These are phyloP conservation scores for Porcisia deanei DNA, from an alignment of 208 protist species.

Conservation along the genomic window DNA sequence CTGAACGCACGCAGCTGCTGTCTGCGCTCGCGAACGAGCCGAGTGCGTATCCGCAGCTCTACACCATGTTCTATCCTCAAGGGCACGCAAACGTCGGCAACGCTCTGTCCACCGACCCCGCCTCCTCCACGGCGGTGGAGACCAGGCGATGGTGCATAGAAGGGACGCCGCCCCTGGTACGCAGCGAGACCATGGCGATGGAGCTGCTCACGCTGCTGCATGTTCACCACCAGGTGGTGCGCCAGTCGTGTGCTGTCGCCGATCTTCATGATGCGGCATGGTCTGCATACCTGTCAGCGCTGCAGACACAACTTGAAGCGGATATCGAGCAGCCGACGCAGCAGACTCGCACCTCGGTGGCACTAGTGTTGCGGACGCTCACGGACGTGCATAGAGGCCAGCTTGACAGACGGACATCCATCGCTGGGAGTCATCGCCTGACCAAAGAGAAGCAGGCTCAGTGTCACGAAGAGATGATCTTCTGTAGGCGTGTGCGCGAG, in stretches of 20 bases:
- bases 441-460: background rate
- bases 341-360: background rate
- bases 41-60: constrained; percentile 25
- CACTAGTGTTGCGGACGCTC: constrained; percentile 19
- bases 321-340: background rate
- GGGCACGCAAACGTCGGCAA: constrained; percentile 1
- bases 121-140: background rate
- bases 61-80: constrained; percentile 22
- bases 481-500: constrained; percentile 8
- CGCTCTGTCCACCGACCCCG: background rate
- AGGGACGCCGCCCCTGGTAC: background rate
- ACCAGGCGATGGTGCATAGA: background rate
- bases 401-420: constrained; percentile 5
- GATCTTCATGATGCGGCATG: constrained; percentile 6
- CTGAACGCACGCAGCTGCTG: constrained; percentile 26
- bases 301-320: constrained; percentile 12
- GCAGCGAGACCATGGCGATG: background rate
- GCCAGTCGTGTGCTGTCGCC: too few species aligned
- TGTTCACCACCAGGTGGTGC: background rate
- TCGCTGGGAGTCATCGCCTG: background rate
- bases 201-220: constrained; percentile 27
- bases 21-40: constrained; percentile 12
- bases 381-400: constrained; percentile 12
- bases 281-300: constrained; percentile 6
- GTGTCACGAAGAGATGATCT: background rate